These are phyloP conservation scores for Heritiera fomes DNA, from an alignment of 345 rosid genomes.

Conservation along the genomic window DNA sequence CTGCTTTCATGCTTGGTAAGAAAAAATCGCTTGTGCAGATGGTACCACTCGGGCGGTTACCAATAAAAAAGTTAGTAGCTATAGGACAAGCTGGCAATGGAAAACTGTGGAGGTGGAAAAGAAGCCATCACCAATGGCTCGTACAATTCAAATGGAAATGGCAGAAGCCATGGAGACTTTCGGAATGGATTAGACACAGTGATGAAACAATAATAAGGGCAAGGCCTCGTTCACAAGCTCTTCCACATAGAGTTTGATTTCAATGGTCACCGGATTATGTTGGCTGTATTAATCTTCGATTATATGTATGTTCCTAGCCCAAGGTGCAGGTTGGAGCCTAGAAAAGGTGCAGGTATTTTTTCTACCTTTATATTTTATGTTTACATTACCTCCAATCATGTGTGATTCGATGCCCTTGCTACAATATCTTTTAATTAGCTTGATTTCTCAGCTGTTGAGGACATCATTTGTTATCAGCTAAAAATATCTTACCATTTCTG, in stretches of 20 bases:
- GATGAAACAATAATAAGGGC: conserved; percentile 75
- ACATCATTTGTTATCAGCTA: background rate
- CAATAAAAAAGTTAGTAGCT: conserved; percentile 67
- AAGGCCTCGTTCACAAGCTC: conserved; percentile 62
- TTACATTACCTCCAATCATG: background rate
- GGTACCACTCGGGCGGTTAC: conserved; percentile 80
- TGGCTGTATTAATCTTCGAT: conserved; percentile 33
- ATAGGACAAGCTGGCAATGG: conserved; percentile 64
- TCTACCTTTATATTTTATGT: background rate
- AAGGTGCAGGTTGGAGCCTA: conserved; percentile 30
- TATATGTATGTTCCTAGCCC: conserved; percentile 29
- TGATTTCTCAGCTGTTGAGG: background rate
- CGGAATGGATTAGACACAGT: conserved; percentile 88
- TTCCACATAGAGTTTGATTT: conserved; percentile 39
- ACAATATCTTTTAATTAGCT: background rate
- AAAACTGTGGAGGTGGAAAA: conserved; percentile 99
- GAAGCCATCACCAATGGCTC: conserved; percentile 98
- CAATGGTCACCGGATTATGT: conserved; percentile 18
- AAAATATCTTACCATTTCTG: background rate
- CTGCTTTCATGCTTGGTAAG: conserved; percentile 21
- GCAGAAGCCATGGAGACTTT: conserved; percentile 99
- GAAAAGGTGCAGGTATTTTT: conserved; percentile 42
- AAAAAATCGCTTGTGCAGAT: conserved; percentile 52
- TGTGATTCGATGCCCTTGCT: background rate
- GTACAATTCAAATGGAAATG: conserved; percentile 99